These are phyloP conservation scores for Neodidymelliopsis sp. DNA, from an alignment of 2,329 filamentous ascomycete species.

Conservation along the genomic window DNA sequence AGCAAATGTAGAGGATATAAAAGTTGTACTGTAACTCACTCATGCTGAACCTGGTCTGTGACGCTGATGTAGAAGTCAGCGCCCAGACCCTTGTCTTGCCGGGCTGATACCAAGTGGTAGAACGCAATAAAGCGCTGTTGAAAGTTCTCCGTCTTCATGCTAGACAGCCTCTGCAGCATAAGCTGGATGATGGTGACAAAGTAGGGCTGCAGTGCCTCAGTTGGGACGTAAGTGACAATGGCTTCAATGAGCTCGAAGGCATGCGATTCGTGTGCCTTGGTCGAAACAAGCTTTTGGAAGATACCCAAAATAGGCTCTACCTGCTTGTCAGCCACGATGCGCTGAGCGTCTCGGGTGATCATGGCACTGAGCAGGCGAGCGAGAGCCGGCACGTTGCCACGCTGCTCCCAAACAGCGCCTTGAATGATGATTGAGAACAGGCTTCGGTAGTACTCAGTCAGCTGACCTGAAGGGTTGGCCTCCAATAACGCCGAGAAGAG, in stretches of 20 bases:
- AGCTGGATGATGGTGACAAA: constrained; percentile 82
- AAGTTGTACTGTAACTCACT: constrained; percentile 51
- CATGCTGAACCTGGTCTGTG: constrained; percentile 80
- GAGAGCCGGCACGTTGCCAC: constrained; percentile 91
- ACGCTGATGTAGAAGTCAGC: constrained; percentile 90
- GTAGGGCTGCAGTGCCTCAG: constrained; percentile 77
- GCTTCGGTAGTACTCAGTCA: constrained; percentile 81
- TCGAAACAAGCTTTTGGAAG: constrained; percentile 86
- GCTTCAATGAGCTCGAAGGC: constrained; percentile 91
- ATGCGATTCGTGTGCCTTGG: constrained; percentile 83
- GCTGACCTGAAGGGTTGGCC: constrained; percentile 77
- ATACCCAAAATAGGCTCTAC: constrained; percentile 90
- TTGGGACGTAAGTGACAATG: constrained; percentile 75
- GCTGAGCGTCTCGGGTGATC: constrained; percentile 76
- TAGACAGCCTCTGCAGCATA: constrained; percentile 76
- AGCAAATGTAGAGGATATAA: constrained; percentile 12
- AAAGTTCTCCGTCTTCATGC: constrained; percentile 81
- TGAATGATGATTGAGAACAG: constrained; percentile 80
- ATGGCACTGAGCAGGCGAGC: constrained; percentile 84
- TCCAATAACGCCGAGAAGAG: constrained; percentile 91
- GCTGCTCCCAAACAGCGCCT: constrained; percentile 87
- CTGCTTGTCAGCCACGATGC: constrained; percentile 80
- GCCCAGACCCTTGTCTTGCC: constrained; percentile 81
- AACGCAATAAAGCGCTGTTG: constrained; percentile 89
- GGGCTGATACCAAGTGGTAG: constrained; percentile 89